Evolutionary conservation across 257 asterid genomes (phyloP).

Genomic region (Hygrophila difformis): DNA sequence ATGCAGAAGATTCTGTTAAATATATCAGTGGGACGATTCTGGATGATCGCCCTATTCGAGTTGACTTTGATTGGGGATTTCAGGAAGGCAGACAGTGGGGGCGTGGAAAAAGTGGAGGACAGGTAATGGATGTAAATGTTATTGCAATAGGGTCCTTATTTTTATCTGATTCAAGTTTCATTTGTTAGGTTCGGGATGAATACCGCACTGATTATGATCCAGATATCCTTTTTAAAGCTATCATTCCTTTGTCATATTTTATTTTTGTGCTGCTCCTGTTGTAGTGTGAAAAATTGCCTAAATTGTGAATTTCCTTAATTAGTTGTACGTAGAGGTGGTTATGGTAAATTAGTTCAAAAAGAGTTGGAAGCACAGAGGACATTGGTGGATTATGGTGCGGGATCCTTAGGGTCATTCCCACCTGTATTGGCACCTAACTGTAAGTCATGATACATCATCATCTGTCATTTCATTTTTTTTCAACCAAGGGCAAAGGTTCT

Average conservation of each 20-base stretch:
- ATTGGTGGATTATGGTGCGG: constrained; percentile 86
- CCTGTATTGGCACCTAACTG: constrained; percentile 59
- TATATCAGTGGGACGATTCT: constrained; percentile 95
- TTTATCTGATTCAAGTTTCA: constrained; percentile 15
- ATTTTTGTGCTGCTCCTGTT: constrained; percentile 1
- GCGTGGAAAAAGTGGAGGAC: constrained; percentile 98
- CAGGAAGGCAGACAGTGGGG: constrained; percentile 99
- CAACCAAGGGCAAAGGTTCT: neutral
- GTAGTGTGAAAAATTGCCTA: neutral
- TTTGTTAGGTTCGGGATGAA: constrained; percentile 90
- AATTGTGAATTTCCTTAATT: constrained; percentile 37
- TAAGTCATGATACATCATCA: constrained; percentile 27
- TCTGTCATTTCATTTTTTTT: constrained; percentile 2
- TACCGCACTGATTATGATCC: constrained; percentile 99
- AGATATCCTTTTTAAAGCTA: constrained; percentile 67
- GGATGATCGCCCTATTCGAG: constrained; percentile 99
- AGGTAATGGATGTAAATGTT: constrained; percentile 37
- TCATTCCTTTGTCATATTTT: neutral
- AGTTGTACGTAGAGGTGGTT: constrained; percentile 87
- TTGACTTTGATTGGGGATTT: constrained; percentile 98
- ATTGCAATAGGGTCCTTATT: constrained; percentile 2
- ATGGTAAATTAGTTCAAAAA: constrained; percentile 87
- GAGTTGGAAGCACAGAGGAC: constrained; percentile 96
- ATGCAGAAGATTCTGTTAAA: constrained; percentile 84
- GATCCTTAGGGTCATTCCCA: constrained; percentile 63